Base-by-base conservation (phyloP, 2,329 filamentous ascomycete genomes). In the Bipolaris cookei region DNA sequence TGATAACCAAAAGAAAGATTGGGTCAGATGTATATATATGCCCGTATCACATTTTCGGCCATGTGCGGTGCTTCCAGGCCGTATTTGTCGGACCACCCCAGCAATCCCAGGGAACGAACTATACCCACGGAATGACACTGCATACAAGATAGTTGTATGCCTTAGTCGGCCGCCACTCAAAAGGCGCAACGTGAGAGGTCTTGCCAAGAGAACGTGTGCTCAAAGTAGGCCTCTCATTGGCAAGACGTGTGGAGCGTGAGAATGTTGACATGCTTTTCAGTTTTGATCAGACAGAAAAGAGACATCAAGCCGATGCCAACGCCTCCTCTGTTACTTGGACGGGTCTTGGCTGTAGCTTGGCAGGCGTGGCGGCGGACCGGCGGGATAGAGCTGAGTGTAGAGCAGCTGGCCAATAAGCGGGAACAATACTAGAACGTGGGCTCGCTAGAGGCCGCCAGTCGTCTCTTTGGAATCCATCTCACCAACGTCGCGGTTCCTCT, bases 11-110 rank as follows among this genome's bases (percentile, higher is more conserved):
- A 49, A 51, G 43, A 60, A 32, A 39, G 39, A 18, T 28, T 58
- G 34, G 53, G 51, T 58, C 51, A 62, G 62, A 58, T 51, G 48
- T 66, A 66, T 66, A 67, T 64, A 66, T 59, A 64, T 55, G 53
- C 56, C 65, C 55, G 65, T 56, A 62, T 57, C 58, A 45, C 46
- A 51, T 41, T 43, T 18, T 16, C n/a, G 58, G 62, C 46, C 58
- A 49, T 57, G 44, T 54, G 61, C 56, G 54, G 57, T 56, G 55
- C 49, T 30, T 52, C 45, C 41, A 34, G 39, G 51, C 58, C 51
- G 41, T 47, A 44, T 58, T 47, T 23, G 61, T 58, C 60, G 41
- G 49, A 58, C 34, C 18, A 25, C 21, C 11, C 30, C 20, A 46
- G 32, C 14, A 43, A 34, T 39, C 13, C 38, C 32, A 30, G 11